Percentiles rank a stretch among this genome's conserved stretches.
These are phyloP conservation scores for Trematosphaeria pertusa DNA, from an alignment of 2,329 filamentous ascomycete species.

Conservation along the genomic window DNA sequence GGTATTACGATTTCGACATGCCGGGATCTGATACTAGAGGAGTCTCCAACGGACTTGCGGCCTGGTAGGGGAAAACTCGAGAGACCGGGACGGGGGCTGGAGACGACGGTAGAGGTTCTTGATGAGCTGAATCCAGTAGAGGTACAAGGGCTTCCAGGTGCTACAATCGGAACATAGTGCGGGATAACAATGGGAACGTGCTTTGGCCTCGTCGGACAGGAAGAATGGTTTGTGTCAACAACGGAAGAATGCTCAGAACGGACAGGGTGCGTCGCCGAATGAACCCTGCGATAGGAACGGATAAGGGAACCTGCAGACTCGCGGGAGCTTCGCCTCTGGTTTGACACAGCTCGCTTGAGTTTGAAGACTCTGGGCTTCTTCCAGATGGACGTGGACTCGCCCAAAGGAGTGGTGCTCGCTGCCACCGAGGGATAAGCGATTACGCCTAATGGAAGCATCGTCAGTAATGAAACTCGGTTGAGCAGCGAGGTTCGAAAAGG, in stretches of 20 bases:
- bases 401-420: constrained; percentile 43
- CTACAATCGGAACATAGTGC: constrained; percentile 49
- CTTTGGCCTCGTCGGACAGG: constrained; percentile 43
- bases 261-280: constrained; percentile 27
- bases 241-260: constrained; percentile 28
- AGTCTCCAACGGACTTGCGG: constrained; percentile 39
- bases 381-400: constrained; percentile 41
- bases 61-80: constrained; percentile 34
- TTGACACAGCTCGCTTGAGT: constrained; percentile 36
- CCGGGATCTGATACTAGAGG: constrained; percentile 45
- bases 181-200: constrained; percentile 55
- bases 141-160: constrained; percentile 45
- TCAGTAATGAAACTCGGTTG: constrained; percentile 38
- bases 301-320: constrained; percentile 38
- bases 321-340: constrained; percentile 32
- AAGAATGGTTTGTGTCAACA: constrained; percentile 26
- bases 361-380: constrained; percentile 39
- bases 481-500: constrained; percentile 20
- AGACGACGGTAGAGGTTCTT: constrained; percentile 39
- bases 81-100: constrained; percentile 38
- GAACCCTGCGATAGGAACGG: constrained; percentile 28
- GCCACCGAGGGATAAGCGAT: constrained; percentile 45
- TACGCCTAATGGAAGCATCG: constrained; percentile 50
- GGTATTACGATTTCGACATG: constrained; percentile 60
- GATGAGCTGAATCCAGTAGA: constrained; percentile 43